phyloP scores from a whole-genome alignment of 257 asterid species.

The Solanum gracilifrons region DNA sequence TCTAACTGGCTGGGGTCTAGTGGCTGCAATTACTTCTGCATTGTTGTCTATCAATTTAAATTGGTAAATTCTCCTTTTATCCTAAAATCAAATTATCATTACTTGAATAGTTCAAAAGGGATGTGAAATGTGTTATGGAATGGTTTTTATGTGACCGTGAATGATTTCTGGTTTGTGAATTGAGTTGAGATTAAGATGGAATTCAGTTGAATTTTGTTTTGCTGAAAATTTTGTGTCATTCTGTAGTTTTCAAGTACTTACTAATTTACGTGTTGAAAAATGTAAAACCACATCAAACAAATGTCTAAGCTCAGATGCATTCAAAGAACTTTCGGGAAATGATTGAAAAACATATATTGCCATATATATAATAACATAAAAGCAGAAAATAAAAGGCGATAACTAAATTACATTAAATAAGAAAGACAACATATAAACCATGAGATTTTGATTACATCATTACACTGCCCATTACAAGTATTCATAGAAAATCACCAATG shows the following conservation, averaged over 20 bases:
- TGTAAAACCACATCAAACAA: not conserved
- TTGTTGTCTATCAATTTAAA: not conserved
- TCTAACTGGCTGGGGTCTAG: not conserved
- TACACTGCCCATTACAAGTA: not conserved
- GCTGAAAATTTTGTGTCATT: not conserved
- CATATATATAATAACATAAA: not conserved
- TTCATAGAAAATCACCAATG: not conserved
- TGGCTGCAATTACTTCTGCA: not conserved
- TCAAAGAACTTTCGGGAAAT: not conserved
- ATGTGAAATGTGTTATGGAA: not conserved
- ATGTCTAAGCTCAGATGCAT: not conserved
- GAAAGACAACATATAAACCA: not conserved
- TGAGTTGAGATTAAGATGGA: not conserved
- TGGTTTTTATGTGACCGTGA: not conserved
- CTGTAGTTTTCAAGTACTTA: not conserved
- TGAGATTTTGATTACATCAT: not conserved
- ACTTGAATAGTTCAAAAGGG: not conserved
- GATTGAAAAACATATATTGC: not conserved
- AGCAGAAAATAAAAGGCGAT: not conserved
- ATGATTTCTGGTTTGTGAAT: not conserved
- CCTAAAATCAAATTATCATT: not conserved
- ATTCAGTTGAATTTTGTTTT: not conserved
- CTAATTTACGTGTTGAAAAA: not conserved
- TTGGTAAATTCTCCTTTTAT: not conserved
- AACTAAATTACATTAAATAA: not conserved